Conservation (phyloP, 441 rosid species). For the Erodium trifolium region DNA sequence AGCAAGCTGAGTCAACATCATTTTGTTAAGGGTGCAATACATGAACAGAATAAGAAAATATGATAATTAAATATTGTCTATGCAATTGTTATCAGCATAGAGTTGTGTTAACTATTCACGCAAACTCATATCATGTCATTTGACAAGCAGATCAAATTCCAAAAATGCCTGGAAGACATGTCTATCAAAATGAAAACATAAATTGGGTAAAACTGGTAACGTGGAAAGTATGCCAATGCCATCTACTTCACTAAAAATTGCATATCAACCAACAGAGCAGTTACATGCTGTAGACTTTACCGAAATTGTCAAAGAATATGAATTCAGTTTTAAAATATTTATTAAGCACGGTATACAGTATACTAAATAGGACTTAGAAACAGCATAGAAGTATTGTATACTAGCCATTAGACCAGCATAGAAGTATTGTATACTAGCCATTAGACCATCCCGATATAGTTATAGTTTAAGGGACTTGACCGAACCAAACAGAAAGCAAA, state of each 20-base stretch:
- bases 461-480: no score
- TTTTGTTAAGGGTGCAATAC: neutral
- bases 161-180: neutral
- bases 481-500: no score
- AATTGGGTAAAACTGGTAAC: neutral
- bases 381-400: neutral
- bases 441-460: no score
- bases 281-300: neutral
- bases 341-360: neutral
- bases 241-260: neutral
- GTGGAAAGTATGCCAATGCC: neutral
- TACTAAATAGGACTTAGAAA: neutral
- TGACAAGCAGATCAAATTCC: neutral
- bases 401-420: neutral
- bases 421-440: neutral
- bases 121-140: neutral
- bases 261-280: neutral
- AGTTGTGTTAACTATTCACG: neutral
- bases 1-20: constrained; percentile 11
- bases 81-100: neutral
- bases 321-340: neutral
- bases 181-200: neutral
- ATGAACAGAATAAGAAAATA: neutral
- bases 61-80: neutral
- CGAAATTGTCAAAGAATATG: neutral